phyloP scores from a whole-genome alignment of 2,329 filamentous ascomycete species.

The Ophiocordyceps camponoti-leonardi region DNA sequence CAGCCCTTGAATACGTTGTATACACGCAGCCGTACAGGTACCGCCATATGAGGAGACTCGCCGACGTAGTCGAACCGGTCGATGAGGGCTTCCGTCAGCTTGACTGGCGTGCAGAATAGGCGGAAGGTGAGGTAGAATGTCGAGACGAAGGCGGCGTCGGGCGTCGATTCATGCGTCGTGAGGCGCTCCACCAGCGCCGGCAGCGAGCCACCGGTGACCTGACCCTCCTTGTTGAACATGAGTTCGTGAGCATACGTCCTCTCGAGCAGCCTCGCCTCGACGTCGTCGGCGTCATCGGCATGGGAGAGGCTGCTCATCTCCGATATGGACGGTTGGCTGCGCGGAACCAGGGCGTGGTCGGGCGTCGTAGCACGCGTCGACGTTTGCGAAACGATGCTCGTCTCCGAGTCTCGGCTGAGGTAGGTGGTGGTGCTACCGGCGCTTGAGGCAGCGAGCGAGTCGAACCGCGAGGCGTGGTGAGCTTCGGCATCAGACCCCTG shows the following conservation, averaged over 20 bases:
- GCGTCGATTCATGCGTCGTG: slow-evolving; percentile 82
- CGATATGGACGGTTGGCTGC: slow-evolving; percentile 43
- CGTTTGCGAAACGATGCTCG: slow-evolving; percentile 60
- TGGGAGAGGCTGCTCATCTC: slow-evolving; percentile 52
- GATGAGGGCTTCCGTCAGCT: slow-evolving; percentile 68
- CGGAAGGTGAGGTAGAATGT: slow-evolving; percentile 95
- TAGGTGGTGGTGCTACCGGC: slow-evolving; percentile 66
- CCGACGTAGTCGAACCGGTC: slow-evolving; percentile 86
- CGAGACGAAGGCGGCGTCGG: slow-evolving; percentile 79
- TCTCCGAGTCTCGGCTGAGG: slow-evolving; percentile 64
- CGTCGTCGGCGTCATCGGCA: slow-evolving; percentile 63
- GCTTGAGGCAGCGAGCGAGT: slow-evolving; percentile 59
- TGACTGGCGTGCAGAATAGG: slow-evolving; percentile 67
- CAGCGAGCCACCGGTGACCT: slow-evolving; percentile 83
- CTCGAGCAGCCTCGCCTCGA: slow-evolving; percentile 71
- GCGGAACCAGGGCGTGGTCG: slow-evolving; percentile 39
- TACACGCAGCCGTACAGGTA: slow-evolving; percentile 71
- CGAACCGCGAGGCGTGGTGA: slow-evolving; percentile 35
- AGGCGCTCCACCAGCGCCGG: slow-evolving; percentile 85
- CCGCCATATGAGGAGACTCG: slow-evolving; percentile 55
- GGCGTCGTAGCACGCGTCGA: slow-evolving; percentile 84
- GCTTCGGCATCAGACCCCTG: slow-evolving; percentile 25
- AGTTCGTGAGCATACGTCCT: slow-evolving; percentile 86
- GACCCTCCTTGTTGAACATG: slow-evolving; percentile 83
- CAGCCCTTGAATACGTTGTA: slow-evolving; percentile 97